Conservation (phyloP, 1,139 yeast species). For the Candida pseudocylindracea region DNA sequence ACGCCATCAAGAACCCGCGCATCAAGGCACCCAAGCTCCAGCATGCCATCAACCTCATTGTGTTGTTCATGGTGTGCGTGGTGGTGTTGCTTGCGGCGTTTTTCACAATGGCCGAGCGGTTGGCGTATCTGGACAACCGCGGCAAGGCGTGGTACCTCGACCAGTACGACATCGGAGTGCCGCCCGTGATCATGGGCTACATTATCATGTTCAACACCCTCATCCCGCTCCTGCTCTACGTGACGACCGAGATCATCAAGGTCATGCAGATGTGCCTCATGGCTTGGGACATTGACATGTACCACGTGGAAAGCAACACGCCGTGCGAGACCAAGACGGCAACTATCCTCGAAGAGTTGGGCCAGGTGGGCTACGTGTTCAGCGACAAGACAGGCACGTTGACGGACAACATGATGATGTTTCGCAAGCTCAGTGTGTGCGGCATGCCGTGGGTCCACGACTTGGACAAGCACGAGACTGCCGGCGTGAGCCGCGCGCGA, state of each 20-base stretch:
- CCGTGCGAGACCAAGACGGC: slow-evolving; percentile 94
- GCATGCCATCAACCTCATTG: slow-evolving; percentile 59
- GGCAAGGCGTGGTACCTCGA: slow-evolving; percentile 53
- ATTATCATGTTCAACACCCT: slow-evolving; percentile 93
- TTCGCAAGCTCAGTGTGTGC: slow-evolving; percentile 61
- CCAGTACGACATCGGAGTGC: slow-evolving; percentile 61
- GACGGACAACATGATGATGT: slow-evolving; percentile 78
- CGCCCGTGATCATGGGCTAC: slow-evolving; percentile 85
- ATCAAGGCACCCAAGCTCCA: slow-evolving; percentile 89
- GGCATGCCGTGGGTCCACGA: slow-evolving; percentile 78
- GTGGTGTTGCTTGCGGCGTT: slow-evolving; percentile 58
- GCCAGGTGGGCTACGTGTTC: slow-evolving; percentile 87
- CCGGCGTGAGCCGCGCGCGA: too few species aligned
- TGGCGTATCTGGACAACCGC: slow-evolving; percentile 19
- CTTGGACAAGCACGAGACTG: neutral
- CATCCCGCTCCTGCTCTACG: slow-evolving; percentile 86
- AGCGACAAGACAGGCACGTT: slow-evolving; percentile 96
- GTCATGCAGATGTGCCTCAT: slow-evolving; percentile 62
- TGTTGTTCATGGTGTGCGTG: slow-evolving; percentile 66
- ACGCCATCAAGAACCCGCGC: slow-evolving; percentile 74
- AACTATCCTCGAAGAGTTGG: slow-evolving; percentile 85
- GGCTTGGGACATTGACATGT: slow-evolving; percentile 90
- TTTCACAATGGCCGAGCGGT: slow-evolving; percentile 59
- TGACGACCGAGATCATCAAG: slow-evolving; percentile 89
- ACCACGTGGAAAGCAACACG: slow-evolving; percentile 60